Conservation (phyloP, 2,329 filamentous ascomycete species). For the Raffaelea arxii region DNA sequence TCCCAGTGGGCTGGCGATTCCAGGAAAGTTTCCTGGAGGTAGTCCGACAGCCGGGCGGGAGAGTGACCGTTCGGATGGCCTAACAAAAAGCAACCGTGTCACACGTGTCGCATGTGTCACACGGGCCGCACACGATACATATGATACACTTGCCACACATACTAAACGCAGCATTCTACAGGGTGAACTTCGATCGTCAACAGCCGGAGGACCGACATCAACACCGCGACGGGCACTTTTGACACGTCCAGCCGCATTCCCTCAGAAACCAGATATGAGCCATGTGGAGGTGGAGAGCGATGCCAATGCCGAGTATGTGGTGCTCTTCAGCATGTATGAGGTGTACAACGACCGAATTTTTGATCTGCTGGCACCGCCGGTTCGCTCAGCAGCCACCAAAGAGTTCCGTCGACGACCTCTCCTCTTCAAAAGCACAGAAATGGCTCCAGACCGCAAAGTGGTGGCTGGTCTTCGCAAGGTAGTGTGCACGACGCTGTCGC, state of each 20-base stretch:
- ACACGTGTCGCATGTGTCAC: too few species aligned
- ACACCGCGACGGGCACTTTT: slow-evolving; percentile 53
- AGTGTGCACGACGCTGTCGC: slow-evolving; percentile 69
- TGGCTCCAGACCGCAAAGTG: slow-evolving; percentile 82
- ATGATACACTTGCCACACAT: too few species aligned
- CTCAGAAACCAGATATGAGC: slow-evolving; percentile 65
- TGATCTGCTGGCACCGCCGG: slow-evolving; percentile 66
- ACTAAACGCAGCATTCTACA: slow-evolving; percentile 35
- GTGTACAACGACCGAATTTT: slow-evolving; percentile 98
- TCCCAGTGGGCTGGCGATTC: slow-evolving; percentile 13
- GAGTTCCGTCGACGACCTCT: slow-evolving; percentile 68
- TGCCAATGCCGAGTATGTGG: slow-evolving; percentile 66
- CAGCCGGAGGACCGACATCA: slow-evolving; percentile 32
- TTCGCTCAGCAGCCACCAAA: slow-evolving; percentile 52
- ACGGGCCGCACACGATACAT: too few species aligned
- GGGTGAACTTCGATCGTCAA: slow-evolving; percentile 29
- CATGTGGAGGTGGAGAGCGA: slow-evolving; percentile 59
- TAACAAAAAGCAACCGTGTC: too few species aligned
- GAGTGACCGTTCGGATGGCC: too few species aligned
- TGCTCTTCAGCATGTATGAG: slow-evolving; percentile 96
- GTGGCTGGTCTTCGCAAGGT: slow-evolving; percentile 88
- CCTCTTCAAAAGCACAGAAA: slow-evolving; percentile 85
- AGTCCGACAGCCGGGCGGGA: too few species aligned
- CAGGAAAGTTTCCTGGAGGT: slow-evolving; percentile 13
- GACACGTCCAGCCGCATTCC: slow-evolving; percentile 60